Conservation (phyloP, 1,139 yeast species). For the Yamadazyma buinensis region DNA sequence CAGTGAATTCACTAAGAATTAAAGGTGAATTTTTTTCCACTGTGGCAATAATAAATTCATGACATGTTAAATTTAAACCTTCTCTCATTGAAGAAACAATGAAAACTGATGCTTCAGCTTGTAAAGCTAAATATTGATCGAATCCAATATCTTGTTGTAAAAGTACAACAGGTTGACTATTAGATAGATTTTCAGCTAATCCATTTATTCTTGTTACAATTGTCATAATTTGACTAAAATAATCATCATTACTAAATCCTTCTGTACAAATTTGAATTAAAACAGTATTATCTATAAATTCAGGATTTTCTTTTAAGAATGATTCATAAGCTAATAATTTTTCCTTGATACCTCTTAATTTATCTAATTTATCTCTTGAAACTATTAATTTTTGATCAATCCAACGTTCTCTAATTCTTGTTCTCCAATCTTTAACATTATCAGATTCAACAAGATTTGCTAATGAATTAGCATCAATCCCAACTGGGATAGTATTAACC, state of each 20-base stretch:
- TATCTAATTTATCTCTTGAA: constrained; percentile 84
- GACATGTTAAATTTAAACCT: constrained; percentile 95
- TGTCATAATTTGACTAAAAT: constrained; percentile 69
- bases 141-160: constrained; percentile 86
- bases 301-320: constrained; percentile 69
- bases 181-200: constrained; percentile 64
- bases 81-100: constrained; percentile 91
- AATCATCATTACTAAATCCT: constrained; percentile 45
- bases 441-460: constrained; percentile 43
- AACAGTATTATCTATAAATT: constrained; percentile 64
- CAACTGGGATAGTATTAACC: constrained; percentile 75
- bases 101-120: constrained; percentile 82
- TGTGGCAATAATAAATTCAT: constrained; percentile 84
- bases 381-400: constrained; percentile 65
- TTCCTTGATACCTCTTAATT: constrained; percentile 83
- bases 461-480: constrained; percentile 73
- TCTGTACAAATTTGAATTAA: constrained; percentile 69
- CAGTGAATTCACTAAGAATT: constrained; percentile 88
- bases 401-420: constrained; percentile 77
- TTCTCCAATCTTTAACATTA: constrained; percentile 66
- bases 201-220: constrained; percentile 86
- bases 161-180: constrained; percentile 81
- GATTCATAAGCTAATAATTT: constrained; percentile 83
- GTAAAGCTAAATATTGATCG: constrained; percentile 82
- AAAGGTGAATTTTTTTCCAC: constrained; percentile 73